These are phyloP conservation scores for Terfezia claveryi DNA, from an alignment of 495 filamentous ascomycete species.

Conservation along the genomic window DNA sequence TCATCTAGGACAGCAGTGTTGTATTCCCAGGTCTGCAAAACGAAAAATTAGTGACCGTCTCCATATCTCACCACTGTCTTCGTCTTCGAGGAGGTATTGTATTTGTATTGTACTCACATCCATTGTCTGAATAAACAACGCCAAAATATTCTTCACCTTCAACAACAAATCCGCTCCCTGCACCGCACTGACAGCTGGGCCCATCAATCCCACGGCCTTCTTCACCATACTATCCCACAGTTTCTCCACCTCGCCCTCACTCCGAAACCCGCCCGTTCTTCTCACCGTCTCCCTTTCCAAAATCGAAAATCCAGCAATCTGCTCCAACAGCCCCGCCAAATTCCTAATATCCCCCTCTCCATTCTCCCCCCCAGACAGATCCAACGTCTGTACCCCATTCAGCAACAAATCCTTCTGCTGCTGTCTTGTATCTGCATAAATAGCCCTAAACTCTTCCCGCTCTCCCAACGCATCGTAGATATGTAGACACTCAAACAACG, in stretches of 20 bases:
- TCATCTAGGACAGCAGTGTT: slow-evolving; percentile 56
- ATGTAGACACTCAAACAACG: slow-evolving; percentile 84
- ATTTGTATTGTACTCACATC: slow-evolving; percentile 31
- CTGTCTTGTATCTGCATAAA: slow-evolving; percentile 74
- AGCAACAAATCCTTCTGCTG: slow-evolving; percentile 80
- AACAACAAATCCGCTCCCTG: slow-evolving; percentile 65
- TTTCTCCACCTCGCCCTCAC: slow-evolving; percentile 77
- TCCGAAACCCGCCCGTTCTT: slow-evolving; percentile 57
- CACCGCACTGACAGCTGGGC: slow-evolving; percentile 46
- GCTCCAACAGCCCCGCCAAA: slow-evolving; percentile 68
- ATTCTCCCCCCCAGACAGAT: not conserved
- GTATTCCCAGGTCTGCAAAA: slow-evolving; percentile 59
- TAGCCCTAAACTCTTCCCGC: slow-evolving; percentile 66
- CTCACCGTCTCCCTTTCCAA: slow-evolving; percentile 86
- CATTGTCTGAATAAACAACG: slow-evolving; percentile 95
- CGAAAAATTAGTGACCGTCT: slow-evolving; percentile 11
- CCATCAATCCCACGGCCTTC: slow-evolving; percentile 55
- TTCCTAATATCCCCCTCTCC: slow-evolving; percentile 48
- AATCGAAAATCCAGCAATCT: slow-evolving; percentile 90
- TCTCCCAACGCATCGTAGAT: slow-evolving; percentile 92
- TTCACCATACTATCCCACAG: slow-evolving; percentile 98
- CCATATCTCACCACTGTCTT: not conserved
- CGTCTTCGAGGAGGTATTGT: not conserved
- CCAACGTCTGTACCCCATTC: slow-evolving; percentile 45
- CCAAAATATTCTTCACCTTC: slow-evolving; percentile 78